Percentiles rank a stretch among this genome's conserved stretches.
Conservation (phyloP, 2,329 filamentous ascomycete species). For the Xylogone sp. region DNA sequence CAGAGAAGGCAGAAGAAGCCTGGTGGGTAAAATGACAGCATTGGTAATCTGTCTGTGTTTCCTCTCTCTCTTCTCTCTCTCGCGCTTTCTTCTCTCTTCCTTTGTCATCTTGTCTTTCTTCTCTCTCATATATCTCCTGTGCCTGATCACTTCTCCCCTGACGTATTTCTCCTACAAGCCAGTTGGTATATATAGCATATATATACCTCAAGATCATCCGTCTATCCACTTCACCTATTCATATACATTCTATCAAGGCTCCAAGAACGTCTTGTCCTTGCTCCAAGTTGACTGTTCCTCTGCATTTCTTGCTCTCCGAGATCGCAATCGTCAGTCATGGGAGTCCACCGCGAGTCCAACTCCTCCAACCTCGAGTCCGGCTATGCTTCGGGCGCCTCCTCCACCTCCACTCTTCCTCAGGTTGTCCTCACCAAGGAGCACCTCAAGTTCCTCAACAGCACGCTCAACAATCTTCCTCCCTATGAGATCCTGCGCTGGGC, state of each 20-base stretch:
- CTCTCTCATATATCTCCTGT: not conserved
- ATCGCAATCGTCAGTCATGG: conserved; percentile 16
- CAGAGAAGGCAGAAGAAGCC: not conserved
- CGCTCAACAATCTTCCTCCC: conserved; percentile 82
- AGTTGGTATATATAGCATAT: too few species aligned
- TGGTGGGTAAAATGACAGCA: not conserved
- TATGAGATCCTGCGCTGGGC: conserved; percentile 91
- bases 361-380: conserved; percentile 67
- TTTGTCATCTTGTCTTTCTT: not conserved
- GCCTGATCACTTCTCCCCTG: not conserved
- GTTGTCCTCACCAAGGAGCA: conserved; percentile 85
- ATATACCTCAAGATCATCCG: too few species aligned
- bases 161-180: not conserved
- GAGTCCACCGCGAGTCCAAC: conserved; percentile 17
- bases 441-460: conserved; percentile 84
- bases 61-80: not conserved
- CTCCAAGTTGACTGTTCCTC: too few species aligned
- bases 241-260: not conserved
- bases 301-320: not conserved
- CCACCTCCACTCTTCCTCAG: conserved; percentile 62
- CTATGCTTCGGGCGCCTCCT: conserved; percentile 66
- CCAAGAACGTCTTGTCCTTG: not conserved
- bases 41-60: not conserved
- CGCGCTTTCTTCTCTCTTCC: not conserved
- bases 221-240: not conserved